Conservation (phyloP, 345 rosid species). For the Hirschfeldia incana region DNA sequence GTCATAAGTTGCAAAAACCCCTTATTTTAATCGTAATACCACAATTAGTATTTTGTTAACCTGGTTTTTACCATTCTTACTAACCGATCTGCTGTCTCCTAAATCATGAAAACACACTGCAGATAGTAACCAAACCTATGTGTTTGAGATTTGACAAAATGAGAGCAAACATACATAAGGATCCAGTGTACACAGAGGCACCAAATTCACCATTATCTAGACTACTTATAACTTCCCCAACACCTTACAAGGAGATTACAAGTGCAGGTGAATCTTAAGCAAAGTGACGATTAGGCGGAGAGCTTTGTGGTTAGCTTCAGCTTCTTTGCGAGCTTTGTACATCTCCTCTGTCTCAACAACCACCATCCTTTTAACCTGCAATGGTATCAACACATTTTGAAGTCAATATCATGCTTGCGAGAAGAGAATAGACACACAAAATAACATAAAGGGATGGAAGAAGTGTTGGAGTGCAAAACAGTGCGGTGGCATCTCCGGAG, state of each 20-base stretch:
- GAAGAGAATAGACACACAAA: not conserved
- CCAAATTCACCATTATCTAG: constrained; percentile 7
- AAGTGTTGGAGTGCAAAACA: constrained; percentile 62
- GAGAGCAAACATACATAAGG: constrained; percentile 8
- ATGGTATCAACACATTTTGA: not conserved
- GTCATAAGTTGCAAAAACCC: too few relatives aligned
- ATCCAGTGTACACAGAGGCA: constrained; percentile 1
- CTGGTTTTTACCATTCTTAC: too few relatives aligned
- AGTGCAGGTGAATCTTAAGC: not conserved
- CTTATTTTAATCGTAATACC: too few relatives aligned
- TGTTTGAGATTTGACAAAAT: not conserved
- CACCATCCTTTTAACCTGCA: not conserved
- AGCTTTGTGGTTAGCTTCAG: constrained; percentile 56
- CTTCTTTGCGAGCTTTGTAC: constrained; percentile 74
- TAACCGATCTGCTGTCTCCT: too few relatives aligned
- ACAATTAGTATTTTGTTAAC: too few relatives aligned
- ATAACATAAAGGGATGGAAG: constrained; percentile 35
- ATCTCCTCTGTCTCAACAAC: constrained; percentile 69
- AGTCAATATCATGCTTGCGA: not conserved
- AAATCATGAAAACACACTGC: too few relatives aligned
- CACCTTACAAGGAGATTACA: not conserved
- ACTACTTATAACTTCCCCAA: constrained; percentile 20
- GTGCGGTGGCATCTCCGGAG: constrained; percentile 74
- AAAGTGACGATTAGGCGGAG: constrained; percentile 37
- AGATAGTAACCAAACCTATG: not conserved